Evolutionary conservation across 1,139 yeast species (phyloP).

Genomic region (Pichia sp.): DNA sequence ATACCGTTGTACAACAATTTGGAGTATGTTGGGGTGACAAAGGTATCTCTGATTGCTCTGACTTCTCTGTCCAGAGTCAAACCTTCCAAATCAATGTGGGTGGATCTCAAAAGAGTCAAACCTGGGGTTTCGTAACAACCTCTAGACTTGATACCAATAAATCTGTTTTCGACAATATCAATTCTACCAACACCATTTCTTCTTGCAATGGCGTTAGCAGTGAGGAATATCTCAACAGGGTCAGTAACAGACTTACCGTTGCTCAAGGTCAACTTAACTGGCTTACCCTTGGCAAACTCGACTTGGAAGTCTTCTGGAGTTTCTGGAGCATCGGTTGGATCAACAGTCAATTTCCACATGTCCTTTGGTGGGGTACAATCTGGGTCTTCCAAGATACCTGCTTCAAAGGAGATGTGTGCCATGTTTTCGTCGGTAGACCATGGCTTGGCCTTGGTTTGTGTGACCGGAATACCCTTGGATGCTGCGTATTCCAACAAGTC

Average conservation of each 20-base stretch:
- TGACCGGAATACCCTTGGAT: constrained; percentile 83
- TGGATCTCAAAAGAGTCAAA: constrained; percentile 83
- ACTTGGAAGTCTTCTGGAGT: constrained; percentile 84
- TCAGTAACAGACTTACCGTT: constrained; percentile 63
- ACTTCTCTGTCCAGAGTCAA: constrained; percentile 96
- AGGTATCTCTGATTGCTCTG: constrained; percentile 91
- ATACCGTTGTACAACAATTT: constrained; percentile 92
- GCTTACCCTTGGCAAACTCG: constrained; percentile 81
- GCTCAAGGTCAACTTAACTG: constrained; percentile 71
- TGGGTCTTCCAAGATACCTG: constrained; percentile 98
- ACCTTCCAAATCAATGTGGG: constrained; percentile 96
- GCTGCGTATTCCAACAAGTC: constrained; percentile 93
- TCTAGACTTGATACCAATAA: constrained; percentile 96
- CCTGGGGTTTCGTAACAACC: constrained; percentile 99
- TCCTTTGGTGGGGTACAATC: constrained; percentile 98
- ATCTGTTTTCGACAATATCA: constrained; percentile 97
- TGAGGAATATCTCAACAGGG: constrained; percentile 86
- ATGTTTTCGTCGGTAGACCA: constrained; percentile 99
- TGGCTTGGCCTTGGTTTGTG: constrained; percentile 97
- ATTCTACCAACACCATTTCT: constrained; percentile 99
- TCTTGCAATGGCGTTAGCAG: constrained; percentile 93
- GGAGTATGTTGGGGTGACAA: constrained; percentile 90
- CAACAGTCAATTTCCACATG: constrained; percentile 98
- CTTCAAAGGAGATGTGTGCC: constrained; percentile 98
- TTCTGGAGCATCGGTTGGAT: constrained; percentile 92